Conservation (phyloP, 140 eudicot species). For the Senecio squalidus region DNA sequence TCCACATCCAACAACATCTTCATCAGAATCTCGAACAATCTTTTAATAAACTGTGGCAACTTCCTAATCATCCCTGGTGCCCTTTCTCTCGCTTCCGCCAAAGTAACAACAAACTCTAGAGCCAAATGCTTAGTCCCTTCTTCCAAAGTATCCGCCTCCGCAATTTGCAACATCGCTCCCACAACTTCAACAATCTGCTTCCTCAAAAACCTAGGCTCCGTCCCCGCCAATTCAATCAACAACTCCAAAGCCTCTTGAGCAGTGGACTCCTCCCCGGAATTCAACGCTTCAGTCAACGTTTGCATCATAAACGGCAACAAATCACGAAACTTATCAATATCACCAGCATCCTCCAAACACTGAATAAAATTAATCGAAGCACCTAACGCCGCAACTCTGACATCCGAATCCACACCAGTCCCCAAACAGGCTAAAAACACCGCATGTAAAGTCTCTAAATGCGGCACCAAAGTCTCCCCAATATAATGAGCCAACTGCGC, state of each 20-base stretch:
- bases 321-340: constrained; percentile 52
- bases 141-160: constrained; percentile 52
- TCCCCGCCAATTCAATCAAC: constrained; percentile 61
- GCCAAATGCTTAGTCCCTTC: constrained; percentile 74
- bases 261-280: constrained; percentile 38
- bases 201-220: constrained; percentile 61
- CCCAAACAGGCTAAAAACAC: constrained; percentile 44
- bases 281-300: constrained; percentile 53
- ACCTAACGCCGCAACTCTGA: constrained; percentile 49
- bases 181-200: constrained; percentile 56
- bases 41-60: constrained; percentile 54
- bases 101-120: constrained; percentile 57
- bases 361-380: constrained; percentile 54
- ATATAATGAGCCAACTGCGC: constrained; percentile 55
- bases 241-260: constrained; percentile 62
- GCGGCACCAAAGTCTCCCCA: constrained; percentile 41
- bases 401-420: constrained; percentile 31
- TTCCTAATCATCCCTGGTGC: constrained; percentile 83
- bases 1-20: constrained; percentile 64
- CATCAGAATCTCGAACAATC: constrained; percentile 57
- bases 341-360: constrained; percentile 45
- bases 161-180: constrained; percentile 57
- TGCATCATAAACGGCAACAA: constrained; percentile 63
- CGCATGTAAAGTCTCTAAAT: constrained; percentile 41
- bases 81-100: constrained; percentile 65